Conservation (phyloP, 176 grass and related monocot genomes). For the Triticum urartu region DNA sequence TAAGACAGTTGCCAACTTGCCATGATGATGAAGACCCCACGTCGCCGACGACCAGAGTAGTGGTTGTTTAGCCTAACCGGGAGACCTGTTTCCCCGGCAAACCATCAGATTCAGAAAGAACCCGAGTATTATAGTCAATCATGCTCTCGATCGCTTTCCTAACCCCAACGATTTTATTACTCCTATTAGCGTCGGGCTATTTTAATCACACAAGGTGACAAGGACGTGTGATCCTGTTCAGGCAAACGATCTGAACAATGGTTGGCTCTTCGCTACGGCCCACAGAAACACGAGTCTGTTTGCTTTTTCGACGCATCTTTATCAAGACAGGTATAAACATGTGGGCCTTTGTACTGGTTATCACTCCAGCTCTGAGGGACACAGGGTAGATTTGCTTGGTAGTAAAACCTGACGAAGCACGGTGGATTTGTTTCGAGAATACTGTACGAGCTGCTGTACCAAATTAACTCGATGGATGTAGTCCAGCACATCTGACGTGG, state of each 20-base stretch:
- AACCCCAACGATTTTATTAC: neutral
- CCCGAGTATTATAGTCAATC: neutral
- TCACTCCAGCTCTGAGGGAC: too few species aligned
- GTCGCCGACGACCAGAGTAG: neutral
- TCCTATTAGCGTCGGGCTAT: neutral
- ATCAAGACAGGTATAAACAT: neutral
- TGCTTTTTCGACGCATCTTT: neutral
- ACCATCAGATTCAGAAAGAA: neutral
- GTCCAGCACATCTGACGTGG: neutral
- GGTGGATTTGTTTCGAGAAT: neutral
- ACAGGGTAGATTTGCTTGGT: too few species aligned
- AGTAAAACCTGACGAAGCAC: neutral
- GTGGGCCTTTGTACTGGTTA: too few species aligned
- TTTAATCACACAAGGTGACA: neutral
- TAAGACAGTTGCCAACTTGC: neutral
- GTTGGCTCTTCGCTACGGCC: neutral
- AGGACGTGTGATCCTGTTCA: neutral
- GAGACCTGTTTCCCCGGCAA: neutral
- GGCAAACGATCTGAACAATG: neutral
- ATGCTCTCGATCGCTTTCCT: constrained; percentile 1
- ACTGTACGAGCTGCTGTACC: too few species aligned
- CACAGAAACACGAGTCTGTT: neutral
- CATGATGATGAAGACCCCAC: neutral
- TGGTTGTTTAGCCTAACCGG: neutral
- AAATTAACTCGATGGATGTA: neutral